Conservation (phyloP, 768 basidiomycete genomes). For the Boletus subparvulus region DNA sequence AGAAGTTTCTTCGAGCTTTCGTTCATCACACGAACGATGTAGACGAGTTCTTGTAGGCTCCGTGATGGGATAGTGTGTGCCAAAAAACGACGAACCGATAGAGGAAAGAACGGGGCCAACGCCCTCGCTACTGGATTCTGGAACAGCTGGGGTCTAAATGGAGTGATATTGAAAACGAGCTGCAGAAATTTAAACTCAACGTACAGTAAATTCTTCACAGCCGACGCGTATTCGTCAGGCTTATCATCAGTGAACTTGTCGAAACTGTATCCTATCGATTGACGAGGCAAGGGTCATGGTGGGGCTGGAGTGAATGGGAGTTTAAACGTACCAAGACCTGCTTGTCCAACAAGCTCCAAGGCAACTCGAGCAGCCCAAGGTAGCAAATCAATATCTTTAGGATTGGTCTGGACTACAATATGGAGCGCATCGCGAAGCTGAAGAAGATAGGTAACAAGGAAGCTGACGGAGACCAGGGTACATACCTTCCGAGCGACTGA, state of each 20-base stretch:
- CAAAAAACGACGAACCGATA: neutral
- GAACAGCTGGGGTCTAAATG: neutral
- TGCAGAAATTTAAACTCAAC: neutral
- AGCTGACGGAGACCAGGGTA: neutral
- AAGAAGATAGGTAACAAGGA: neutral
- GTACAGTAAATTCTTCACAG: conserved; percentile 2
- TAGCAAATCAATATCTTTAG: neutral
- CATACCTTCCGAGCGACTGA: neutral
- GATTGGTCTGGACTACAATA: neutral
- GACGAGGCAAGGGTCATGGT: neutral
- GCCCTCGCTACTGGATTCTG: neutral
- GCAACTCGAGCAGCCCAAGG: conserved; percentile 1
- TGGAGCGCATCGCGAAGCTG: conserved; percentile 1
- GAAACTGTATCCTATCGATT: conserved; percentile 1
- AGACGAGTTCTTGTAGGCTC: neutral
- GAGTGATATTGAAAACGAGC: neutral
- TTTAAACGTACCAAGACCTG: neutral
- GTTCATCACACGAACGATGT: neutral
- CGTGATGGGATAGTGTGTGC: neutral
- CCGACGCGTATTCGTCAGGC: conserved; percentile 1
- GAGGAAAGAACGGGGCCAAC: neutral
- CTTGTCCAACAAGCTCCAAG: conserved; percentile 3
- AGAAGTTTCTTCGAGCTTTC: conserved; percentile 1
- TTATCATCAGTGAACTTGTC: conserved; percentile 2
- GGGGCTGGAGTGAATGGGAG: neutral